Base-by-base conservation (phyloP, 2,329 filamentous ascomycete species). In the Colletotrichum sp. region DNA sequence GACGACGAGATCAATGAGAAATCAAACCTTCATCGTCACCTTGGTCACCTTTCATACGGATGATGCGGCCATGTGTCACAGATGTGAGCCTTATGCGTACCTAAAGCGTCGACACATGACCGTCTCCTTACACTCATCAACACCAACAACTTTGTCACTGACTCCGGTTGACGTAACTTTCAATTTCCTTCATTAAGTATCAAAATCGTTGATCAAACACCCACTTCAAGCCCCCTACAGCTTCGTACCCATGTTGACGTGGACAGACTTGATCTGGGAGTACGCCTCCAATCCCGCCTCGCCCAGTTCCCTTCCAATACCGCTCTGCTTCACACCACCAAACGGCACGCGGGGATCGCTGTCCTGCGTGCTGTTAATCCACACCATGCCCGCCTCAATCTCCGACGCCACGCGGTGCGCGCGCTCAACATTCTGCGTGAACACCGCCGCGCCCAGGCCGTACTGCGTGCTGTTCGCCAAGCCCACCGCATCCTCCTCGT, bases 401-500 rank as follows among this genome's bases (percentile, higher is more conserved):
- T 88, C 88, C 72, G 89, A 88, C 6, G 90, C 87, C 1, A 88
- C 85, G 26, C 85, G 85, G 79, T 89, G 88, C 6, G 87, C 84
- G 34, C 84, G 83, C 72, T 85, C 88, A 68, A 93, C 85, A 79
- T 93, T 89, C 72, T 89, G 85, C 0, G 89, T 93, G 78, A 94
- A 94, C 3, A 94, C 83, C 0, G 92, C 90, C 15, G 89, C 89
- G 5, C 90, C 92, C 0, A 93, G 87, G 3, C 92, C 92, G 79
- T 93, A 93, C 3, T 88, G 89, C 0, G 90, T 90, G 80, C 92
- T 83, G 62, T 89, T 89, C 32, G 87, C 87, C 70, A 88, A 79
- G n/a, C 39, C 69, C 12, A 89, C 79, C 1, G 86, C 87, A 36
- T 89, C 86, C 6, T 82, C 83, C 76, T 88, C 87, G 0, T 83